Conservation (phyloP, 2,329 filamentous ascomycete genomes). For the Aspergillus sp. region DNA sequence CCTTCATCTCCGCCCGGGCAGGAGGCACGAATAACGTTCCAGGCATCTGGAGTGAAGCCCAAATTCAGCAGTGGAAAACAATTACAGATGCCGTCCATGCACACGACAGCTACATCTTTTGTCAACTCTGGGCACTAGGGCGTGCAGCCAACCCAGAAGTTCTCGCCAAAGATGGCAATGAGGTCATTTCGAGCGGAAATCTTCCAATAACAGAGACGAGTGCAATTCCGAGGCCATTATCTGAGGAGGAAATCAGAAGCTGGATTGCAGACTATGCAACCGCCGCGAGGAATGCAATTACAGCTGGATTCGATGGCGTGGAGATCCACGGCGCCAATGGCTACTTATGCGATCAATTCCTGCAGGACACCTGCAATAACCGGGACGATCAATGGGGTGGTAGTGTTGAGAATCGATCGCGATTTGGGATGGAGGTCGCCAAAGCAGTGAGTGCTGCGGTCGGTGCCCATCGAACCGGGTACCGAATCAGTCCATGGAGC, state of each 20-base stretch:
- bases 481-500: slow-evolving; percentile 41
- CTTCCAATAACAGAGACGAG: slow-evolving; percentile 9
- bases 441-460: slow-evolving; percentile 43
- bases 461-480: slow-evolving; percentile 45
- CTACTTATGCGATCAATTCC: slow-evolving; percentile 54
- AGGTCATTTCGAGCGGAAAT: slow-evolving; percentile 16
- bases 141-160: slow-evolving; percentile 48
- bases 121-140: slow-evolving; percentile 62
- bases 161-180: slow-evolving; percentile 3
- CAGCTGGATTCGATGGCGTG: slow-evolving; percentile 54
- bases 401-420: slow-evolving; percentile 51
- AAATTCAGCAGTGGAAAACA: slow-evolving; percentile 58
- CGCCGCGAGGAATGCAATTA: slow-evolving; percentile 53
- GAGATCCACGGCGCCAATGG: slow-evolving; percentile 53
- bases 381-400: slow-evolving; percentile 54
- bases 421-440: slow-evolving; percentile 56
- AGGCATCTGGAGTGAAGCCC: slow-evolving; percentile 54
- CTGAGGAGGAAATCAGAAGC: slow-evolving; percentile 43
- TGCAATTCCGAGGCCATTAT: slow-evolving; percentile 19
- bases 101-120: slow-evolving; percentile 59
- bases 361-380: slow-evolving; percentile 48
- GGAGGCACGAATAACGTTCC: slow-evolving; percentile 36
- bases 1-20: slow-evolving; percentile 38
- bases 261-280: slow-evolving; percentile 44
- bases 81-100: slow-evolving; percentile 63